Evolutionary conservation across 1,284 basidiomycete species (phyloP).

Genomic region (Meira nashicola): DNA sequence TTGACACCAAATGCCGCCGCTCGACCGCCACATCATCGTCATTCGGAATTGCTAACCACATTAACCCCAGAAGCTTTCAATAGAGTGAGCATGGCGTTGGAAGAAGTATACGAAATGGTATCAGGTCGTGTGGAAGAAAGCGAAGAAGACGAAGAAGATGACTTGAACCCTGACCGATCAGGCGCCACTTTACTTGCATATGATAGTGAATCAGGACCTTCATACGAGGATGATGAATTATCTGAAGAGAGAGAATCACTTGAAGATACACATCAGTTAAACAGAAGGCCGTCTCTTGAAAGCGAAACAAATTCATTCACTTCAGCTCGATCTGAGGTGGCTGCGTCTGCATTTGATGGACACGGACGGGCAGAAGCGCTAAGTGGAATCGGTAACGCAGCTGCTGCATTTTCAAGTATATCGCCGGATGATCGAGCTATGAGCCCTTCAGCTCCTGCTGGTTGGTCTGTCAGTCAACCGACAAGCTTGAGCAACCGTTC

Average conservation of each 20-base stretch:
- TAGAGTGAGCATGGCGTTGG: constrained; percentile 42
- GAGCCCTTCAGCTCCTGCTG: too few species aligned
- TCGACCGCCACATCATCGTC: background rate
- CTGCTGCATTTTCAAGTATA: background rate
- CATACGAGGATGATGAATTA: background rate
- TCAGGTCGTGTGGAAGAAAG: constrained; percentile 14
- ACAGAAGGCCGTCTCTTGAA: constrained; percentile 17
- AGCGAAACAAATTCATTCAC: constrained; percentile 33
- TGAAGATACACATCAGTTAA: constrained; percentile 1
- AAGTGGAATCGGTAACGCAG: constrained; percentile 1
- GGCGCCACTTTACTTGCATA: too few species aligned
- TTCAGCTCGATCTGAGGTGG: constrained; percentile 25
- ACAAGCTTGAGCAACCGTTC: too few species aligned
- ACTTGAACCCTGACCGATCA: constrained; percentile 1
- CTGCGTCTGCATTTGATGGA: background rate
- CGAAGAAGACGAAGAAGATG: constrained; percentile 12
- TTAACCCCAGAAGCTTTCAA: constrained; percentile 39
- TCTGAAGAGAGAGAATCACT: background rate
- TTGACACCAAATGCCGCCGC: background rate
- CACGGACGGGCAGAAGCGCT: background rate
- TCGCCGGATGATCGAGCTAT: too few species aligned
- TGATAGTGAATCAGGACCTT: background rate
- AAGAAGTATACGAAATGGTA: constrained; percentile 41
- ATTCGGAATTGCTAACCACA: constrained; percentile 11
- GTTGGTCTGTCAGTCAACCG: too few species aligned